Base-by-base conservation (phyloP, 192 early-diverging fungal species). In the Backusella tarrabulga region DNA sequence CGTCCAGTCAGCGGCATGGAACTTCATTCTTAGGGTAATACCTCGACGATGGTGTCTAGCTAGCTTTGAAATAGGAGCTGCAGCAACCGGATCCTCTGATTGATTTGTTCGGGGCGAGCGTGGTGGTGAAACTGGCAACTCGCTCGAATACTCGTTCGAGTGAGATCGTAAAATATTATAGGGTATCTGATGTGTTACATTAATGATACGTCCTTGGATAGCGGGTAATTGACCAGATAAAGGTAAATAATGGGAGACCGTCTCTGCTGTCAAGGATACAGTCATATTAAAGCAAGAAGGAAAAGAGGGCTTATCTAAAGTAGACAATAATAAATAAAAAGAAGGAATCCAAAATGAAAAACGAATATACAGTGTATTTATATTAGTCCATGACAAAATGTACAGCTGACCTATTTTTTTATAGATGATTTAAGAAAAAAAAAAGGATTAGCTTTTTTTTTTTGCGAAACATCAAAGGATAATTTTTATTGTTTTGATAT, bases 121-220 rank as follows among this genome's bases (percentile, higher is more conserved):
- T 9, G 77, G 42, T 2, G 77, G 73, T 56, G 69, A 71, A 35
- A 77, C 40, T 15, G 76, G 76, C 23, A 73, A 50, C n/a, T 52
- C 50, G 42, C 56, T 76, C 17, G 34, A 3, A 34, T 29, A 14
- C 15, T 50, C 42, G 11, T 34, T 4, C 21, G 23, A 26, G 29
- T 66, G 35, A 11, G 41, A 23, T 56, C 78, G 77, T 40, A 79
- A 73, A 74, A 86, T 84, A 42, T 80, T 82, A 67, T 86, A 87
- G 0, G 87, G 89, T 26, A 90, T 90, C 73, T 88, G 81, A 68
- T 90, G 87, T 14, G 87, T 88, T 21, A 88, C 86, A 69, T 86
- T 90, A 75, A 90, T 88, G 15, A 90, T 81, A 50, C 87, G 73
- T 1, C 80, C 80, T n/a, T 70, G 80, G 41, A 82, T 74, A 34